These are phyloP conservation scores for Bisporella sp. DNA, from an alignment of 2,329 filamentous ascomycete genomes.

Conservation along the genomic window DNA sequence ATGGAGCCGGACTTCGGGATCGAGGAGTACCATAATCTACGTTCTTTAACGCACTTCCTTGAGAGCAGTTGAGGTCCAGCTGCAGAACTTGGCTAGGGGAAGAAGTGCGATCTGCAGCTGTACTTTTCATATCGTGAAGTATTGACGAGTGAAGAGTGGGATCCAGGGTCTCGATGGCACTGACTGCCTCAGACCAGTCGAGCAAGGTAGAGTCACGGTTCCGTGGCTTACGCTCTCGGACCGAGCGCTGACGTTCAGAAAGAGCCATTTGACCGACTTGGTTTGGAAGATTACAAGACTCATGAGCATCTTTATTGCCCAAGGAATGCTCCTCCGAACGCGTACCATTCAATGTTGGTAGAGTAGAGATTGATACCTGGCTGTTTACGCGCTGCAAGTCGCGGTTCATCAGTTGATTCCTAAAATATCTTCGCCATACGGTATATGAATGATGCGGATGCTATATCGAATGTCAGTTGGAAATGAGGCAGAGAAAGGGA, in stretches of 20 bases:
- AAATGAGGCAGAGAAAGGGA: neutral
- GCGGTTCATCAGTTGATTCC: slow-evolving; percentile 7
- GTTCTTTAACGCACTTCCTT: too few species aligned
- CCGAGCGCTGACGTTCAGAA: neutral
- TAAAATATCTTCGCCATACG: slow-evolving; percentile 13
- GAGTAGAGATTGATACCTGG: too few species aligned
- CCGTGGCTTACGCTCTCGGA: slow-evolving; percentile 16
- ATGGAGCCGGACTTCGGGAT: neutral
- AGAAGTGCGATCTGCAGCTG: too few species aligned
- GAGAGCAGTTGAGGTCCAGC: too few species aligned
- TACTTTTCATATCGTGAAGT: slow-evolving; percentile 13
- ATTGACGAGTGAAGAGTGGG: slow-evolving; percentile 22
- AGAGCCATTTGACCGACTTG: too few species aligned
- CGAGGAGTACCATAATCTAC: neutral
- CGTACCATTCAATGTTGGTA: too few species aligned
- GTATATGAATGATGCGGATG: slow-evolving; percentile 14
- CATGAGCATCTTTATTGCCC: too few species aligned
- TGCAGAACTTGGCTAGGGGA: too few species aligned
- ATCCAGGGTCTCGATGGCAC: slow-evolving; percentile 20
- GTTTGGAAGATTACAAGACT: too few species aligned
- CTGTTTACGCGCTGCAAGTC: too few species aligned
- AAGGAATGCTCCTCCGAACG: too few species aligned
- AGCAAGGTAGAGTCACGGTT: slow-evolving; percentile 20
- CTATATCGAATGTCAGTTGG: slow-evolving; percentile 8
- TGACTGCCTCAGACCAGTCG: slow-evolving; percentile 24